Conservation (phyloP, 495 filamentous ascomycete species). For the Hypoxylon trugodes region DNA sequence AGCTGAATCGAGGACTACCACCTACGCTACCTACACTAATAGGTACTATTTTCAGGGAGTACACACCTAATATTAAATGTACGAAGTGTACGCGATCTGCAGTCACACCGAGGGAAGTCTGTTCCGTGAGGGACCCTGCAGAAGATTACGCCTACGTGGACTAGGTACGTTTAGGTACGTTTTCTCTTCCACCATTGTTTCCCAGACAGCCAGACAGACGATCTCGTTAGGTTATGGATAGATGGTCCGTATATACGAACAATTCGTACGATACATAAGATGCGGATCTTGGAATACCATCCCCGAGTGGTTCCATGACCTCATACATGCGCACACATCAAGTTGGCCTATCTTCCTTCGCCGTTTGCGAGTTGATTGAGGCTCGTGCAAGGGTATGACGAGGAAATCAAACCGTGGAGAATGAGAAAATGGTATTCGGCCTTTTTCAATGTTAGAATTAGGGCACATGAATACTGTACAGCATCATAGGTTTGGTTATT, state of each 20-base stretch:
- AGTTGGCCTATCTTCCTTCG: too few relatives aligned
- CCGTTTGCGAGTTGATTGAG: conserved; percentile 29
- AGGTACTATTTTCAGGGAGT: too few relatives aligned
- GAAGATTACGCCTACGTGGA: conserved; percentile 37
- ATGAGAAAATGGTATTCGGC: background rate
- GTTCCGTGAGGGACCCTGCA: conserved; percentile 40
- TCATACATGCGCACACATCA: conserved; percentile 24
- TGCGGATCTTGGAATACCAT: conserved; percentile 18
- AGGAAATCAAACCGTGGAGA: conserved; percentile 22
- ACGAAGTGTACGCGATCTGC: conserved; percentile 35
- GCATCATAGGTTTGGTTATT: background rate
- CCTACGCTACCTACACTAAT: background rate
- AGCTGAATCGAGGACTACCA: background rate
- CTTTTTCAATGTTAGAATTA: background rate
- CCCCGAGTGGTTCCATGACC: conserved; percentile 28
- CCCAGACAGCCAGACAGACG: too few relatives aligned
- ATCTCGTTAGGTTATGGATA: conserved; percentile 21
- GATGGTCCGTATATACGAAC: conserved; percentile 8
- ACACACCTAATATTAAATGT: conserved; percentile 11
- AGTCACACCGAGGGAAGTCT: conserved; percentile 37
- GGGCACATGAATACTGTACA: background rate
- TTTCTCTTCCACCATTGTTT: conserved; percentile 14
- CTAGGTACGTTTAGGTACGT: conserved; percentile 14
- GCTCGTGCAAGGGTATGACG: conserved; percentile 42
- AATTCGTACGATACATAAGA: conserved; percentile 11